phyloP scores from a whole-genome alignment of 73 alveolate species.

The Paramecium biaurelia region DNA sequence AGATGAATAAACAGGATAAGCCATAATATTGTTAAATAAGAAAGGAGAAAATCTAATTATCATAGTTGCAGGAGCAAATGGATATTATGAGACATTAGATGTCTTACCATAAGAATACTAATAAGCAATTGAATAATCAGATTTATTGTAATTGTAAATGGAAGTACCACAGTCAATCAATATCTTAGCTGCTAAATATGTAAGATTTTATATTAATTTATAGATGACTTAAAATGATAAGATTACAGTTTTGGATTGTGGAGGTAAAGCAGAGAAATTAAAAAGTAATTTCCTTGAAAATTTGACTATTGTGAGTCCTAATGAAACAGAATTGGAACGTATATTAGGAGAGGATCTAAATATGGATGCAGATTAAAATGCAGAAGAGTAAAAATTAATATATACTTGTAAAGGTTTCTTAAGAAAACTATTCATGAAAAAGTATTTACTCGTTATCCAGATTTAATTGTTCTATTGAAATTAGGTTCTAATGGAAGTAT shows the following conservation, averaged over 20 bases:
- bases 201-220: not conserved
- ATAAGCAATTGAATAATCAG: not conserved
- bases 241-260: slow-evolving; percentile 64
- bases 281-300: slow-evolving; percentile 52
- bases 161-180: slow-evolving; percentile 69
- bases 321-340: slow-evolving; percentile 66
- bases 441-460: slow-evolving; percentile 44
- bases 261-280: slow-evolving; percentile 68
- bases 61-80: slow-evolving; percentile 70
- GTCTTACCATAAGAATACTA: slow-evolving; percentile 47
- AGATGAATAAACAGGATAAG: slow-evolving; percentile 66
- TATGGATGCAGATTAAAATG: slow-evolving; percentile 28
- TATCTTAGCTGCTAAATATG: slow-evolving; percentile 57
- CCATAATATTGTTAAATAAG: slow-evolving; percentile 50
- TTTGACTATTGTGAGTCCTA: slow-evolving; percentile 65
- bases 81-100: slow-evolving; percentile 25
- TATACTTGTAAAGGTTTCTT: not conserved
- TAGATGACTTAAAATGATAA: slow-evolving; percentile 42
- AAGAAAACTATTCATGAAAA: not conserved
- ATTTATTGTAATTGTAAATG: slow-evolving; percentile 57
- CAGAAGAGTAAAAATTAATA: not conserved
- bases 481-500: slow-evolving; percentile 63
- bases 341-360: slow-evolving; percentile 41
- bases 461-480: slow-evolving; percentile 56
- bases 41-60: slow-evolving; percentile 66